Percentiles rank a stretch among this genome's conserved stretches.
phyloP scores from a whole-genome alignment of 2,329 filamentous ascomycete genomes.

The Verticillium nubilum region DNA sequence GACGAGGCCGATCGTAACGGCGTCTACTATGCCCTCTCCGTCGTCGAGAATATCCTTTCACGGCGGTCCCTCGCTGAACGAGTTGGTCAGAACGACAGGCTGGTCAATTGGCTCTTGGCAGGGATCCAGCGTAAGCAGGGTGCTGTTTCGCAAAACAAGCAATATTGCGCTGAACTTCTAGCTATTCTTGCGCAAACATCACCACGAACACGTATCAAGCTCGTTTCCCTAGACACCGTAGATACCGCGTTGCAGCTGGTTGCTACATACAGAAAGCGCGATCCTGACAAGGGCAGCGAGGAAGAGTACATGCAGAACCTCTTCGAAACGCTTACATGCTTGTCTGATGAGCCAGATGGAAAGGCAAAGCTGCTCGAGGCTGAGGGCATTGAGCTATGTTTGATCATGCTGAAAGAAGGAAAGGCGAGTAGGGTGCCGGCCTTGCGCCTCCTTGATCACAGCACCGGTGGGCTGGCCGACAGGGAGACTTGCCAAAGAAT shows the following conservation, averaged over 20 bases:
- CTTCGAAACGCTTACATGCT: constrained; percentile 78
- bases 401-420: constrained; percentile 88
- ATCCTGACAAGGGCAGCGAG: constrained; percentile 81
- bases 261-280: constrained; percentile 76
- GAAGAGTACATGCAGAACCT: constrained; percentile 94
- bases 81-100: constrained; percentile 61
- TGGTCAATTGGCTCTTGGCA: constrained; percentile 72
- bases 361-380: constrained; percentile 81
- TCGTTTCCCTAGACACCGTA: constrained; percentile 64
- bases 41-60: constrained; percentile 83
- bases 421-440: constrained; percentile 77
- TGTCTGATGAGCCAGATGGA: constrained; percentile 69
- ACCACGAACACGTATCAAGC: constrained; percentile 53
- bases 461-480: constrained; percentile 46
- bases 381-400: constrained; percentile 84
- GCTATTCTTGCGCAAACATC: constrained; percentile 83
- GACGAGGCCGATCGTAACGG: constrained; percentile 69
- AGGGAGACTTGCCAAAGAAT: constrained; percentile 65
- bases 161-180: constrained; percentile 88
- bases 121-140: constrained; percentile 67
- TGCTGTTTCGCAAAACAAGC: constrained; percentile 80
- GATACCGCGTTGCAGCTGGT: constrained; percentile 79
- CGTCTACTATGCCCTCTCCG: constrained; percentile 76
- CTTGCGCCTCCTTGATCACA: constrained; percentile 80
- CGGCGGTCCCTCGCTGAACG: constrained; percentile 62